phyloP scores from a whole-genome alignment of 352 stramenopile genomes.

The Globisporangium rhizosaccharum region DNA sequence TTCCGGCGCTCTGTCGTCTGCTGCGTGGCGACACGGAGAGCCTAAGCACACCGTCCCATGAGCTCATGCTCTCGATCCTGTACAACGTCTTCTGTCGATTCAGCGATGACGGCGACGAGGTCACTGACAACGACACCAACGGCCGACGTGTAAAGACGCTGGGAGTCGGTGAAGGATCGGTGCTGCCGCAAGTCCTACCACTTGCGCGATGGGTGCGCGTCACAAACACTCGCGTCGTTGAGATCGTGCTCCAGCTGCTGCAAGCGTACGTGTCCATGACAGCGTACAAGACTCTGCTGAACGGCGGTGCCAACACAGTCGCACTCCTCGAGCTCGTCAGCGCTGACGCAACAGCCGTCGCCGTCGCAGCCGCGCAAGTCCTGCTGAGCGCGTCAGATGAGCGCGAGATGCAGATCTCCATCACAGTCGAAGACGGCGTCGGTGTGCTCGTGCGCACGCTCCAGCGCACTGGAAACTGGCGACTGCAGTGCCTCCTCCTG shows the following conservation, averaged over 20 bases:
- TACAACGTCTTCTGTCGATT: conserved; percentile 56
- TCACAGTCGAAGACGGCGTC: conserved; percentile 76
- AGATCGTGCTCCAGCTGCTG: conserved; percentile 51
- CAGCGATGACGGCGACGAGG: background rate
- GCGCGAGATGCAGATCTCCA: conserved; percentile 51
- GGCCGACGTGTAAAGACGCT: conserved; percentile 17
- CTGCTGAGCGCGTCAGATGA: conserved; percentile 35
- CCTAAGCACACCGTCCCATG: conserved; percentile 12
- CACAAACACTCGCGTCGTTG: conserved; percentile 23
- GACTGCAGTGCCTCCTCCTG: conserved; percentile 45
- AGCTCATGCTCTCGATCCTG: conserved; percentile 46
- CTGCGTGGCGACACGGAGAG: conserved; percentile 3
- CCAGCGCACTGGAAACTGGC: conserved; percentile 21
- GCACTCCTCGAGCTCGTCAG: conserved; percentile 40
- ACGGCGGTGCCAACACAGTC: conserved; percentile 48
- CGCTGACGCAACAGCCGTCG: conserved; percentile 27
- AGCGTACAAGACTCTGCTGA: conserved; percentile 33
- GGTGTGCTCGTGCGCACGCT: conserved; percentile 41
- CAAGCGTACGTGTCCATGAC: conserved; percentile 29
- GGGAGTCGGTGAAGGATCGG: background rate
- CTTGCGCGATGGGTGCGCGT: conserved; percentile 43
- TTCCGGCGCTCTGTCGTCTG: conserved; percentile 22
- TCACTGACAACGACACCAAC: background rate
- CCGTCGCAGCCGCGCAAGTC: conserved; percentile 34
- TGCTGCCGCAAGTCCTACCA: conserved; percentile 54